Conservation (phyloP, 164 flowering plant species). For the Brasenia schreberi region DNA sequence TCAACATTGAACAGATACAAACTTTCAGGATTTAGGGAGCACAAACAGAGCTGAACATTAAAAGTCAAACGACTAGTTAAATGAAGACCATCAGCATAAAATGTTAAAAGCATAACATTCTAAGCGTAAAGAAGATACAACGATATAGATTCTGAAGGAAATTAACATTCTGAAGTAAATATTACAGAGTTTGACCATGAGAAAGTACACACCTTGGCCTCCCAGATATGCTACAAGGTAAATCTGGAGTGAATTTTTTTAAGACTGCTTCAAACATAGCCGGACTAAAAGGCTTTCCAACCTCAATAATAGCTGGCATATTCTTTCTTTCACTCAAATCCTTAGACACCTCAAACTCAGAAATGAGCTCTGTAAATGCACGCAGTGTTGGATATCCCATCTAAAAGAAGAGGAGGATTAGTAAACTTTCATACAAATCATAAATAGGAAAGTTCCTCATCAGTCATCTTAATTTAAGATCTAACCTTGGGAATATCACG, state of each 20-base stretch:
- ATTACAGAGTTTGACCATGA: neutral
- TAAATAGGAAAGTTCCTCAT: neutral
- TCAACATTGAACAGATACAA: too few species aligned
- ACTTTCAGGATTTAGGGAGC: too few species aligned
- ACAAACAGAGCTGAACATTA: too few species aligned
- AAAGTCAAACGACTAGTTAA: too few species aligned
- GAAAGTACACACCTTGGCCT: slow-evolving; percentile 63
- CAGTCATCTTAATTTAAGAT: neutral
- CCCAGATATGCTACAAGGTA: slow-evolving; percentile 53
- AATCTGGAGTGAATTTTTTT: slow-evolving; percentile 80
- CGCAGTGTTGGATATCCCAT: slow-evolving; percentile 62
- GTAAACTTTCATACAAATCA: neutral
- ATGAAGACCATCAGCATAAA: too few species aligned
- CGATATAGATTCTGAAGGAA: neutral
- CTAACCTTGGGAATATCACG: slow-evolving; percentile 60
- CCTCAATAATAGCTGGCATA: slow-evolving; percentile 25
- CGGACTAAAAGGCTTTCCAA: slow-evolving; percentile 74
- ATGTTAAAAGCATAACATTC: too few species aligned
- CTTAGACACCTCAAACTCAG: slow-evolving; percentile 46
- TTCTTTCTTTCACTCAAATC: slow-evolving; percentile 32
- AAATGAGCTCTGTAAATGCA: slow-evolving; percentile 70
- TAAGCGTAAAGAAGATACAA: too few species aligned
- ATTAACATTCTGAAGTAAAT: too few species aligned
- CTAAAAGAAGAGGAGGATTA: slow-evolving; percentile 21
- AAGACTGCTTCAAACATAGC: slow-evolving; percentile 77